Conservation (phyloP, 75 land plant species). For the Picea sitchensis region DNA sequence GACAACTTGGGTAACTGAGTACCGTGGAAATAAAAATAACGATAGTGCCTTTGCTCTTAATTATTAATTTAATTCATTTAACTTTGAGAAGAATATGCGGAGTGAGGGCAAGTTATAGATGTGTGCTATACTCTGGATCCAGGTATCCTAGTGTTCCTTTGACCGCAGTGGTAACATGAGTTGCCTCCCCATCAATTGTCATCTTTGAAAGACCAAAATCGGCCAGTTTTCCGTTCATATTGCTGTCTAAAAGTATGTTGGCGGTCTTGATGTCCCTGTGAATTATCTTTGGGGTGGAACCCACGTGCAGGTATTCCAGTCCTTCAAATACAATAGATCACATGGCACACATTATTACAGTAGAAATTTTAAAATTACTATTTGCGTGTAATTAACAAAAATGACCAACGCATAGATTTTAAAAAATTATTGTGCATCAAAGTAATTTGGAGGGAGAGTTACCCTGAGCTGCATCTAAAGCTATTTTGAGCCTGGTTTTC, state of each 20-base stretch:
- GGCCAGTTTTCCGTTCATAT: constrained; percentile 40
- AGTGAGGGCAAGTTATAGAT: too few species aligned
- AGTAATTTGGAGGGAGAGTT: background rate
- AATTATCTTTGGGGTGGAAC: constrained; percentile 57
- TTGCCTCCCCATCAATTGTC: constrained; percentile 23
- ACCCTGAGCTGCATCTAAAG: constrained; percentile 68
- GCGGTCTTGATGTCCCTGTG: constrained; percentile 59
- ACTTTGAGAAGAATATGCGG: too few species aligned
- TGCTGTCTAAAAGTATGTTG: constrained; percentile 53
- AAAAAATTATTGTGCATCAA: background rate
- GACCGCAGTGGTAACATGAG: constrained; percentile 55
- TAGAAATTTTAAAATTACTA: too few species aligned
- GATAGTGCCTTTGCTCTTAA: too few species aligned
- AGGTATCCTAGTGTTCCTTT: constrained; percentile 64
- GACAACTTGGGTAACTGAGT: too few species aligned
- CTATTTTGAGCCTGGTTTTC: constrained; percentile 42
- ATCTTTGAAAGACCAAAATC: constrained; percentile 59
- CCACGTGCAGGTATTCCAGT: constrained; percentile 58
- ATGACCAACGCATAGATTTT: background rate
- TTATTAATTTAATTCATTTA: too few species aligned
- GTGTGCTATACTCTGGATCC: constrained; percentile 48
- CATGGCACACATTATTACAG: background rate
- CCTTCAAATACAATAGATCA: constrained; percentile 19
- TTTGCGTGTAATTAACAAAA: background rate
- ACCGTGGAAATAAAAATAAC: too few species aligned